Evolutionary conservation across 2,329 filamentous ascomycete species (phyloP), one percentile per base, ranked within the genome.

Genomic region (Fusarium buxicola): DNA sequence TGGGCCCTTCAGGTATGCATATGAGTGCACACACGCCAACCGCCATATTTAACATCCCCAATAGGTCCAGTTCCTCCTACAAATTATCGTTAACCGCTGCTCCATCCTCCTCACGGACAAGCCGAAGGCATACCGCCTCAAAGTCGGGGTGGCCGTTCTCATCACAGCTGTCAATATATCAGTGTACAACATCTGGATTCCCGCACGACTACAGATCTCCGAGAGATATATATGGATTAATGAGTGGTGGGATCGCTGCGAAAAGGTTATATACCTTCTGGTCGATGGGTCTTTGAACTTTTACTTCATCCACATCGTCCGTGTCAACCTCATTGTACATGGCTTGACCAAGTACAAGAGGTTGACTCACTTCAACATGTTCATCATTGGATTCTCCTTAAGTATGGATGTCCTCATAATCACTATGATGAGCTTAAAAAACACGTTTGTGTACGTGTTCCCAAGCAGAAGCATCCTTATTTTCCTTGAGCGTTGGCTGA

Each of bases 331-430:
- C 2, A 57, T 71, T 8, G 4, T 55, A 7, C 55, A 62, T 3
- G 69, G 69, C 5, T 48, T 71, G 8, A 66, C 66, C 8, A 71
- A 71, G 46, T 71, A 70, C 13, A 68, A 54, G 32, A 63, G 58
- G 32, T 50, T 71, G 24, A 68, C 69, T 21, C 66, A 65, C 36
- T 71, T 71, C 11, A 71, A 71, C 27, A 71, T 71, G 63, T 70
- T 71, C 16, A 71, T 71, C 24, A 71, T 71, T 31, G 54, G 66
- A 2, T 71, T 71, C 24, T 71, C 69, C 1, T 38, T 71, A 5
- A 68, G 69, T 30, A 71, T 71, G 69, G 69, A 71, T 31, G 45
- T 71, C 0, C 64, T 72, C 7, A 70, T 72, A 1, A 69, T 72
- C 7, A 8, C 68, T 13, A 72, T 72, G 69, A 72, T 72, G 69